phyloP scores from a whole-genome alignment of 140 eudicot genomes.

The Flaveria floridana region DNA sequence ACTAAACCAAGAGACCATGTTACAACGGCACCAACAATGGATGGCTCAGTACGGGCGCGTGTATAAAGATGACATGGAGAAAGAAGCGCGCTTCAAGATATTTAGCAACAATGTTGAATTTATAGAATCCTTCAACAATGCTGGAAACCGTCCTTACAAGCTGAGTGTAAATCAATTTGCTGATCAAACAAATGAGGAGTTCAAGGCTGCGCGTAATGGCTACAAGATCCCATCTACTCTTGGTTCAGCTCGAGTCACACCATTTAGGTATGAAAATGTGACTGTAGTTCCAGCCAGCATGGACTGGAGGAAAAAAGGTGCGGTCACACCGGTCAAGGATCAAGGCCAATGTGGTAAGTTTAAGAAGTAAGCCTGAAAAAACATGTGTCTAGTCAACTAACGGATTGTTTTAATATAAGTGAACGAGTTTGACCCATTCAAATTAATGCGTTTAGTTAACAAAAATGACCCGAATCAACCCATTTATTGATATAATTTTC shows the following conservation, averaged over 20 bases:
- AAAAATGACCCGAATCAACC: neutral
- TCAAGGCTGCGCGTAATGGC: constrained; percentile 28
- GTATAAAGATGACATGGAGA: constrained; percentile 25
- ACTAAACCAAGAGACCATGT: constrained; percentile 26
- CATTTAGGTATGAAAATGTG: constrained; percentile 31
- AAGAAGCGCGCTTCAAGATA: constrained; percentile 32
- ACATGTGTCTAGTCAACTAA: neutral
- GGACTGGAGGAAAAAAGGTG: constrained; percentile 44
- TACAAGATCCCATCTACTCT: neutral
- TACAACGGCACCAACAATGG: constrained; percentile 40
- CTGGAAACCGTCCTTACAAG: constrained; percentile 21
- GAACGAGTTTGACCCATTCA: no score
- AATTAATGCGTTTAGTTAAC: no score
- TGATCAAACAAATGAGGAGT: constrained; percentile 46
- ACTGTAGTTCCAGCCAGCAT: constrained; percentile 28
- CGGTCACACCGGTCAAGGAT: constrained; percentile 36
- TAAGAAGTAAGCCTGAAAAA: neutral
- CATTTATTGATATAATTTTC: no score
- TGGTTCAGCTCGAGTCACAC: neutral
- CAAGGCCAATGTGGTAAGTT: constrained; percentile 38
- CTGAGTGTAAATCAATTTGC: constrained; percentile 41
- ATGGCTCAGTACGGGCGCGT: constrained; percentile 40
- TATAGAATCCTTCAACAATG: constrained; percentile 37
- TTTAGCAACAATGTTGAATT: constrained; percentile 33
- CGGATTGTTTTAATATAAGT: no score